Evolutionary conservation across 768 basidiomycete species (phyloP).

Genomic region (Leucosporidium yakuticum): DNA sequence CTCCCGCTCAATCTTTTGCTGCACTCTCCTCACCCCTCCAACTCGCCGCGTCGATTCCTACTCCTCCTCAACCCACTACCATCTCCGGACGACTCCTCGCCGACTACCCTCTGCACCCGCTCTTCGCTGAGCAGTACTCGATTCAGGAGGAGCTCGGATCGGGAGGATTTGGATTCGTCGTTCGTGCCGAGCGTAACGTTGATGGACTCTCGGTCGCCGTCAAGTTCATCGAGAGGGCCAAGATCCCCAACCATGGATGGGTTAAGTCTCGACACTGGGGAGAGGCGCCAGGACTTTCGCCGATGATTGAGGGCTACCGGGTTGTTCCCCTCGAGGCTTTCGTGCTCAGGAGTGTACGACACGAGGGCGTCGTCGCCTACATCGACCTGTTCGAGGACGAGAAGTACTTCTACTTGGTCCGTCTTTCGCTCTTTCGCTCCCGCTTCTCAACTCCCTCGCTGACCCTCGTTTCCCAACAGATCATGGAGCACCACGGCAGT

Average conservation of each 20-base stretch:
- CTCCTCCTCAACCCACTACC: constrained; percentile 15
- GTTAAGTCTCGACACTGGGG: constrained; percentile 38
- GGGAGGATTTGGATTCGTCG: constrained; percentile 92
- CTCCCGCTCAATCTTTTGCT: not conserved
- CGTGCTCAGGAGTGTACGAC: constrained; percentile 64
- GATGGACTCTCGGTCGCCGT: constrained; percentile 72
- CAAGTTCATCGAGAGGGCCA: constrained; percentile 71
- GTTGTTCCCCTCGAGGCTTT: constrained; percentile 72
- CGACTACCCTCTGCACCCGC: constrained; percentile 32
- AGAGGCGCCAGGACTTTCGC: constrained; percentile 14
- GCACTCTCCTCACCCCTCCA: not conserved
- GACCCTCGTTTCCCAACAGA: constrained; percentile 1
- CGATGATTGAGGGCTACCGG: constrained; percentile 21
- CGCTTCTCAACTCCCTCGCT: not conserved
- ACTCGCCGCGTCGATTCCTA: not conserved
- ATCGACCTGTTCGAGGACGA: constrained; percentile 78
- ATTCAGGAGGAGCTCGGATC: constrained; percentile 57
- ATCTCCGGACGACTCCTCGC: constrained; percentile 22
- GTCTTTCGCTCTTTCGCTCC: constrained; percentile 37
- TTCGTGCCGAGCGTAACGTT: constrained; percentile 65
- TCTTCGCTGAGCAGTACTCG: constrained; percentile 41
- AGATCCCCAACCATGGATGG: constrained; percentile 38
- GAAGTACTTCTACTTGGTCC: constrained; percentile 77
- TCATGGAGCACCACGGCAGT: constrained; percentile 73
- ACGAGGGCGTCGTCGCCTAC: constrained; percentile 76